Base-by-base conservation (phyloP, 2,329 filamentous ascomycete species). In the Pyrenochaeta sp. region DNA sequence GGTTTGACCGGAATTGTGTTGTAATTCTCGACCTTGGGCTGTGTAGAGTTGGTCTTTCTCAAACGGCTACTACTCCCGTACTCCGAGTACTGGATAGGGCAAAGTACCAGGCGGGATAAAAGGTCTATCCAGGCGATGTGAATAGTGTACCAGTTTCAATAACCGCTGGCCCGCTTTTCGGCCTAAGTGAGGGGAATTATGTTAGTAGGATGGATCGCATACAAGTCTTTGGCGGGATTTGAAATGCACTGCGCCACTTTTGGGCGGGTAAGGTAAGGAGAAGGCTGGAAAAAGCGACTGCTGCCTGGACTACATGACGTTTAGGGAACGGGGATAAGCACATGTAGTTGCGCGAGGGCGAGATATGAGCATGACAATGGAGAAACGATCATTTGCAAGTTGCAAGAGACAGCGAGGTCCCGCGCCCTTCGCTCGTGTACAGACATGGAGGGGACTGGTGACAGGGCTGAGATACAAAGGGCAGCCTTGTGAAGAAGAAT, bases 231-330 rank as follows among this genome's bases (percentile, higher is more conserved):
- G 47, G 37, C 39, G 41, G n/a, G n/a, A n/a, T n/a, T 26, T 30
- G 29, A 20, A 19, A n/a, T 18, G 30, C 43, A 54, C 63, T 63
- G 60, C 63, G 61, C 61, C 63, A 38, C 58, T 9, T 22, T 35
- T 13, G 27, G 43, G 41, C 35, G 35, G 37, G 31, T 48, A 27
- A 41, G 40, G 32, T 34, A 42, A 41, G 29, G 28, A 54, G 39
- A 55, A 61, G 62, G 58, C 60, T 63, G 55, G 60, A 46, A 58
- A 48, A 46, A 40, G 42, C 40, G 42, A 44, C 51, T 54, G 57
- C 29, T 56, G 63, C 57, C 61, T 67, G 27, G 35, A 41, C 24
- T 47, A 35, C 26, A 50, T 55, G 51, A 55, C 45, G n/a, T 38
- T 32, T 15, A 15, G 29, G 23, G 22, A 34, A 38, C 22, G 20